Evolutionary conservation across 345 rosid species (phyloP).

Genomic region (rapeseed (Brassica napus)): DNA sequence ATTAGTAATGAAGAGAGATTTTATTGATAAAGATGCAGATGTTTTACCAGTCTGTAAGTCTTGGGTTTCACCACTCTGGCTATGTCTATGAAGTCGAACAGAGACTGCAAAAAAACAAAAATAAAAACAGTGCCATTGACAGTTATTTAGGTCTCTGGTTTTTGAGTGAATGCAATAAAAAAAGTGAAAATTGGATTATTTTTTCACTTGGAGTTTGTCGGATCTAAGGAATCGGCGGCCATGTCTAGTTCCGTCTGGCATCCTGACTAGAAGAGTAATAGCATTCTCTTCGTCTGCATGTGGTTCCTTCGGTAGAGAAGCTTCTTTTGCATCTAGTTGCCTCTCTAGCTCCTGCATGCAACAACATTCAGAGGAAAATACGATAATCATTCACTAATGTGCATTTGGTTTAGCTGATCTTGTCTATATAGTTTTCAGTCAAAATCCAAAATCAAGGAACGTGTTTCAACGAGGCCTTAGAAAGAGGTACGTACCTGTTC

Average conservation of each 20-base stretch:
- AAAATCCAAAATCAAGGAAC: neutral
- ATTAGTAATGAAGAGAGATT: neutral
- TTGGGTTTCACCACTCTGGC: slow-evolving; percentile 88
- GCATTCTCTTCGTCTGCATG: slow-evolving; percentile 79
- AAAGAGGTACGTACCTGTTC: slow-evolving; percentile 61
- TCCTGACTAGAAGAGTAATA: slow-evolving; percentile 77
- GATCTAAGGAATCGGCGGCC: slow-evolving; percentile 94
- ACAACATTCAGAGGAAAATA: slow-evolving; percentile 12
- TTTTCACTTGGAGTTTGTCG: slow-evolving; percentile 66
- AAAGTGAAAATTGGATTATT: neutral
- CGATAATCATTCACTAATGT: neutral
- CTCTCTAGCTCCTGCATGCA: slow-evolving; percentile 88
- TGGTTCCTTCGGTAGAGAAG: slow-evolving; percentile 90
- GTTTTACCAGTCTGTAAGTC: slow-evolving; percentile 79
- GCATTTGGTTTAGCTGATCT: neutral
- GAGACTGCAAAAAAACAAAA: slow-evolving; percentile 63
- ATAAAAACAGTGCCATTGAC: no score
- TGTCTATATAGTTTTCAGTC: neutral
- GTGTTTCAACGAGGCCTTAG: neutral
- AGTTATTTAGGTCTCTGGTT: neutral
- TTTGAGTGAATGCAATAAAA: slow-evolving; percentile 7
- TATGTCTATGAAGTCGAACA: slow-evolving; percentile 89
- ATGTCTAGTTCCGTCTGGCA: slow-evolving; percentile 92
- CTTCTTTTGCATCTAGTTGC: slow-evolving; percentile 80
- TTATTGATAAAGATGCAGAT: neutral